Evolutionary conservation across 805 yeast genomes (phyloP), one percentile per base, ranked within the genome.

Genomic region (Ogataea saltuana): DNA sequence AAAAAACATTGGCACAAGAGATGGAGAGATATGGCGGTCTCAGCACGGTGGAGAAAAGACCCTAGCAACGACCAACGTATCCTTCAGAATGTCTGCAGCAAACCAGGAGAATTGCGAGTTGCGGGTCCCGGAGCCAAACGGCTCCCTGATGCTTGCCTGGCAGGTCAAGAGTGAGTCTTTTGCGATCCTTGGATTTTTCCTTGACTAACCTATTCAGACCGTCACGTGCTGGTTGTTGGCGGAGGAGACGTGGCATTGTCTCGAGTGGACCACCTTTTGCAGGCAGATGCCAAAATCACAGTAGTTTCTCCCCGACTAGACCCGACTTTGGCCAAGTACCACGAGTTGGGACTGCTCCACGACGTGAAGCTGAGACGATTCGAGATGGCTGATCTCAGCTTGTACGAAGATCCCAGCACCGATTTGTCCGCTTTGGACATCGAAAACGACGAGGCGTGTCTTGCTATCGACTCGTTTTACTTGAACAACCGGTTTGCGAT

Each of bases 221-320:
- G 73, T 35, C 86, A 76, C 51, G 86, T 85, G 12, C 68, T 86
- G 8, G 85, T 86, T 1, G 76, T 86, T 30, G 95, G 95, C 0
- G 88, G 84, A 6, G 87, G 88, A 9, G 84, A 80, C 35, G 95
- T 87, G 7, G 96, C 89, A 0, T 68, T 81, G 9, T 76, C 88
- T 13, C 65, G 96, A 40, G 78, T 86, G 3, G 69, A 74, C 41
- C 87, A 84, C 55, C 68, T 87, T 16, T 60, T 85, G 3, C 75
- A 76, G 13, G 90, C 95, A 0, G 76, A 81, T 50, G 91, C 93
- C 8, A 71, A 69, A 39, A 74, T 87, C 30, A 82, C 88, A 0
- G 82, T 87, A 8, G 69, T 88, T 4, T 63, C 83, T 1, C 82
- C 70, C 4, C 49, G 49, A 0, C 49, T 74, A 3, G 68, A 68